Conservation (phyloP, 768 basidiomycete genomes). For the Mycena galopus region DNA sequence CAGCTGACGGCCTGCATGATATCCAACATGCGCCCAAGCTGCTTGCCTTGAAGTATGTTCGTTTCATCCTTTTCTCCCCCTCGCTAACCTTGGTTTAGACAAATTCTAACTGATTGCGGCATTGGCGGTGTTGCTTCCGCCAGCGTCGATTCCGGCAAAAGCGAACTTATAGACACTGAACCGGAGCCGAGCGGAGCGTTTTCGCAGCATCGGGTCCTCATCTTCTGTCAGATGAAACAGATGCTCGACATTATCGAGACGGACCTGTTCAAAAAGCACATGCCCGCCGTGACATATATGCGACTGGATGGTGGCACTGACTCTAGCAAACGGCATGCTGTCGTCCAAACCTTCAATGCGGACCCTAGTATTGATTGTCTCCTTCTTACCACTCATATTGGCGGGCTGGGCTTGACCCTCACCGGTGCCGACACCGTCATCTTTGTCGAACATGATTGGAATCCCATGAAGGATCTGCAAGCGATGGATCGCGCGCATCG, state of each 20-base stretch:
- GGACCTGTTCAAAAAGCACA: constrained; percentile 89
- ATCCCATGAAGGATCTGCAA: constrained; percentile 99
- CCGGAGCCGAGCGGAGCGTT: constrained; percentile 70
- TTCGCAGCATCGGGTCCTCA: constrained; percentile 97
- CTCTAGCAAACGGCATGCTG: constrained; percentile 92
- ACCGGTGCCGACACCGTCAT: constrained; percentile 99
- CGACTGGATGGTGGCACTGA: constrained; percentile 95
- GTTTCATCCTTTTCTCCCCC: not conserved
- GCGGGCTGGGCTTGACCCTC: constrained; percentile 94
- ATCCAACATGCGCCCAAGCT: constrained; percentile 95
- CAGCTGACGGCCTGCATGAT: constrained; percentile 69
- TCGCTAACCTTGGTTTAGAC: constrained; percentile 61
- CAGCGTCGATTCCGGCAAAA: constrained; percentile 70
- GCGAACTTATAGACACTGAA: constrained; percentile 73
- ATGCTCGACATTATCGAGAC: constrained; percentile 98
- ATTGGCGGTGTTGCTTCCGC: constrained; percentile 72
- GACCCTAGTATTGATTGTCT: constrained; percentile 98
- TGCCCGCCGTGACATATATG: constrained; percentile 99
- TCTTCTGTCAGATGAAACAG: constrained; percentile 99
- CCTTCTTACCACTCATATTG: constrained; percentile 95
- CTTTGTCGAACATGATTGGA: constrained; percentile 99
- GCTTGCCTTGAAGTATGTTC: constrained; percentile 84
- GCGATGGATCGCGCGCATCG: constrained; percentile 99
- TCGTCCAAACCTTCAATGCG: constrained; percentile 97
- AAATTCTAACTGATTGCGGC: constrained; percentile 94